A percentile compares a stretch with the other conserved stretches of the same genome.
phyloP scores from a whole-genome alignment of 352 stramenopile species.

The Pythium dissimile region DNA sequence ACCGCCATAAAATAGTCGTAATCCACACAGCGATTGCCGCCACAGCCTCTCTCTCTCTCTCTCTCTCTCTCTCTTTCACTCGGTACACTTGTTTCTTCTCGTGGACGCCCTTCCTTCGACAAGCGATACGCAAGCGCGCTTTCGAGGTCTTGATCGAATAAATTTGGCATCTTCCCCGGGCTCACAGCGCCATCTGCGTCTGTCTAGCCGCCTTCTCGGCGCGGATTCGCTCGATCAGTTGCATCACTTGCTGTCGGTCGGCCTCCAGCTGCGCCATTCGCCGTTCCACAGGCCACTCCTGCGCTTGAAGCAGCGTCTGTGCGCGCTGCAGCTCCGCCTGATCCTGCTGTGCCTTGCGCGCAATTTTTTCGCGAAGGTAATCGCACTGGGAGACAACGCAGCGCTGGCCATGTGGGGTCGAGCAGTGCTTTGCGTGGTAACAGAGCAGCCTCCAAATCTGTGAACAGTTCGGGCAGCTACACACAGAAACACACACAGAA shows the following conservation, averaged over 20 bases:
- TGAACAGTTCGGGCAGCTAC: conserved; percentile 73
- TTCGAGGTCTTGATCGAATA: neutral
- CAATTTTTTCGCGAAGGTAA: conserved; percentile 84
- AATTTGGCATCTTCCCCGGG: neutral
- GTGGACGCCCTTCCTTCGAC: neutral
- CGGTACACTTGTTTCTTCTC: too few species aligned
- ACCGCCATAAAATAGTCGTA: neutral
- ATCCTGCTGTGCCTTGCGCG: conserved; percentile 64
- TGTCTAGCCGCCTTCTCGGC: conserved; percentile 47
- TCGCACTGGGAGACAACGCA: conserved; percentile 85
- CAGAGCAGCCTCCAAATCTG: conserved; percentile 87
- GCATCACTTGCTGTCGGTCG: conserved; percentile 68
- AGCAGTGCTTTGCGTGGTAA: conserved; percentile 79
- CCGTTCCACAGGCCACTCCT: conserved; percentile 75
- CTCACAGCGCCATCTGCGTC: conserved; percentile 14
- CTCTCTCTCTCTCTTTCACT: conserved; percentile 1
- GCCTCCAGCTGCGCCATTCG: conserved; percentile 79
- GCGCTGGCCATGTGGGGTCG: conserved; percentile 41
- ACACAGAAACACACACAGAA: neutral
- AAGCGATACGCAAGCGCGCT: neutral
- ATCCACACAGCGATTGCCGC: neutral
- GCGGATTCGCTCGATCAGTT: conserved; percentile 75
- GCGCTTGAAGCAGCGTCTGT: conserved; percentile 36
- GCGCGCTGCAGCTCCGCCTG: conserved; percentile 54
- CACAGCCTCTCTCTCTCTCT: neutral